phyloP scores from a whole-genome alignment of 2,329 filamentous ascomycete genomes.

The Fusarium ambrosium region DNA sequence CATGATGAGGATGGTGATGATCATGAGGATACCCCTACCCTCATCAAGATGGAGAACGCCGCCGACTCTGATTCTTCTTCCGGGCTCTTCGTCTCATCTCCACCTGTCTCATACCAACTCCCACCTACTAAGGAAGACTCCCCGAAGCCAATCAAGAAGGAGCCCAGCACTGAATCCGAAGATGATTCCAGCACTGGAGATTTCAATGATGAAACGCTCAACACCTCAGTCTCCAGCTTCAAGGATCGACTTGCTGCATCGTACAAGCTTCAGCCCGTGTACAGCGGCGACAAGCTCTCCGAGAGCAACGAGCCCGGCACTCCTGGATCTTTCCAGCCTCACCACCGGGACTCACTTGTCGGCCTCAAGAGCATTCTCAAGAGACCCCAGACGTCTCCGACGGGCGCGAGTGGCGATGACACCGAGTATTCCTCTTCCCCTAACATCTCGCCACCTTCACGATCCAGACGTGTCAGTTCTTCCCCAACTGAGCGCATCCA shows the following conservation, averaged over 20 bases:
- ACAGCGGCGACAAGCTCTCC: constrained; percentile 30
- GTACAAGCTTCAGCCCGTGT: constrained; percentile 36
- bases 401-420: background rate
- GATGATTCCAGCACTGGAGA: background rate
- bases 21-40: background rate
- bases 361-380: constrained; percentile 44
- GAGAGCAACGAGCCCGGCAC: constrained; percentile 4
- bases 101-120: constrained; percentile 12
- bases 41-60: background rate
- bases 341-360: constrained; percentile 31
- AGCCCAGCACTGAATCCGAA: background rate
- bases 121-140: background rate
- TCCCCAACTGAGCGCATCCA: constrained; percentile 36
- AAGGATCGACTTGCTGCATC: background rate
- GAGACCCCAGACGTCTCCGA: background rate
- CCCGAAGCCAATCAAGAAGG: background rate
- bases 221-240: background rate
- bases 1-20: background rate
- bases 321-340: constrained; percentile 31
- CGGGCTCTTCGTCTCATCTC: constrained; percentile 14
- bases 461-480: constrained; percentile 9
- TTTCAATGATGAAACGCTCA: background rate
- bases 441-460: constrained; percentile 14
- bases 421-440: background rate
- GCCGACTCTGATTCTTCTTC: background rate